Evolutionary conservation across 164 flowering plant species (phyloP).

Genomic region (Euptelea pleiosperma): DNA sequence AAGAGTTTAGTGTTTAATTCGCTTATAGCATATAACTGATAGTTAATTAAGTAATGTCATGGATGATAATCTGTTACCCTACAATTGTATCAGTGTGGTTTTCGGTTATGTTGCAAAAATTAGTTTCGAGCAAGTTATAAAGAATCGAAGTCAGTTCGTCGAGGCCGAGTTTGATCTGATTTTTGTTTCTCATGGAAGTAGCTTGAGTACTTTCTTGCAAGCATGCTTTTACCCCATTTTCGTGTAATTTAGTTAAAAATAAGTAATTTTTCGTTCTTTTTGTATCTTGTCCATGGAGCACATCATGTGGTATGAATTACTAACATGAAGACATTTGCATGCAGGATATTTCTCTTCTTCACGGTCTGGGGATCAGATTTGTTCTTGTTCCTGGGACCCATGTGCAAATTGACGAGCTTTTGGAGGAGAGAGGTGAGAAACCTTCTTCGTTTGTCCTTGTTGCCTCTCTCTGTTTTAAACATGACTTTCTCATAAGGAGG

Average conservation of each 20-base stretch:
- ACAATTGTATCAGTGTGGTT: neutral
- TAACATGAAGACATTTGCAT: slow-evolving; percentile 7
- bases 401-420: slow-evolving; percentile 78
- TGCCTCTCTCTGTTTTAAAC: no score
- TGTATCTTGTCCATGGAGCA: neutral
- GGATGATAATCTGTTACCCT: neutral
- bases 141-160: no score
- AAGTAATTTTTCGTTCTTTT: neutral
- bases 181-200: neutral
- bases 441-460: neutral
- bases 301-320: neutral
- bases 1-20: no score
- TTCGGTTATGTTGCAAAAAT: no score
- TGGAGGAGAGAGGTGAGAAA: slow-evolving; percentile 73
- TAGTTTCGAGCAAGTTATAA: no score
- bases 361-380: slow-evolving; percentile 85
- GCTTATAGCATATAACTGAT: neutral
- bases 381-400: slow-evolving; percentile 92
- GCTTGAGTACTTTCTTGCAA: neutral
- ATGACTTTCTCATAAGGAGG: neutral
- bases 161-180: neutral
- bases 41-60: neutral
- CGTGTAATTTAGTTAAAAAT: neutral
- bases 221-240: no score
- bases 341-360: slow-evolving; percentile 96